Percentiles rank a stretch among this genome's conserved stretches.
These are phyloP conservation scores for Nemania sp. DNA, from an alignment of 2,329 filamentous ascomycete genomes.

Conservation along the genomic window DNA sequence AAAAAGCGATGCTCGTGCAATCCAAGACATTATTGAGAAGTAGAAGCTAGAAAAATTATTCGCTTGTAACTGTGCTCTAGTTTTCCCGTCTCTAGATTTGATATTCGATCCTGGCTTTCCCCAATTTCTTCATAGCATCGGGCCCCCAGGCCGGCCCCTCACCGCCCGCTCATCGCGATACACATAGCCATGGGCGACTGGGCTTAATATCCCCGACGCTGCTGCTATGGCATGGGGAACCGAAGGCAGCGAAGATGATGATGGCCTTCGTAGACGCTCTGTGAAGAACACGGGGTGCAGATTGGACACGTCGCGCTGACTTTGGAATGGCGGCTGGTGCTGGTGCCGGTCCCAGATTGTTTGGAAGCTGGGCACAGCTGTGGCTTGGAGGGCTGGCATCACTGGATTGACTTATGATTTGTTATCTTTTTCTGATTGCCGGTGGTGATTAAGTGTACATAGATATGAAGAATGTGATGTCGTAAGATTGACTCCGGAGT, in stretches of 20 bases:
- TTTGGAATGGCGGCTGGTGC: not conserved
- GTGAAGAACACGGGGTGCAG: conserved; percentile 80
- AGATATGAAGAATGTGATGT: no score
- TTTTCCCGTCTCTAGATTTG: no score
- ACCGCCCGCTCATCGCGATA: conserved; percentile 51
- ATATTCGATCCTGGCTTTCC: not conserved
- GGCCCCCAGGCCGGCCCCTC: conserved; percentile 31
- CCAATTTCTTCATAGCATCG: conserved; percentile 45
- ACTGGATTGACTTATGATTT: not conserved
- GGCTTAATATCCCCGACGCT: conserved; percentile 41
- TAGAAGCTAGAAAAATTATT: no score
- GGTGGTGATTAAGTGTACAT: no score
- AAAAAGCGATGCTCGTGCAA: no score
- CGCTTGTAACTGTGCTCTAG: no score
- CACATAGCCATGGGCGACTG: conserved; percentile 64
- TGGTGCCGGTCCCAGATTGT: conserved; percentile 13
- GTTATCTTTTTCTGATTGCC: not conserved
- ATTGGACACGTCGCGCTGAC: conserved; percentile 52
- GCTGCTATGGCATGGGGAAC: conserved; percentile 26
- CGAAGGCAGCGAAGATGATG: conserved; percentile 38
- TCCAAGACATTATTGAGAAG: no score
- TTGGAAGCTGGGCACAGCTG: conserved; percentile 14
- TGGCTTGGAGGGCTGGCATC: conserved; percentile 17
- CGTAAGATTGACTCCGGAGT: no score
- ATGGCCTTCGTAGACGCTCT: conserved; percentile 59